A percentile compares a stretch with the other conserved stretches of the same genome.
Evolutionary conservation across 371 early-diverging fungal species (phyloP).

Genomic region (Lichtheimia hyalospora): DNA sequence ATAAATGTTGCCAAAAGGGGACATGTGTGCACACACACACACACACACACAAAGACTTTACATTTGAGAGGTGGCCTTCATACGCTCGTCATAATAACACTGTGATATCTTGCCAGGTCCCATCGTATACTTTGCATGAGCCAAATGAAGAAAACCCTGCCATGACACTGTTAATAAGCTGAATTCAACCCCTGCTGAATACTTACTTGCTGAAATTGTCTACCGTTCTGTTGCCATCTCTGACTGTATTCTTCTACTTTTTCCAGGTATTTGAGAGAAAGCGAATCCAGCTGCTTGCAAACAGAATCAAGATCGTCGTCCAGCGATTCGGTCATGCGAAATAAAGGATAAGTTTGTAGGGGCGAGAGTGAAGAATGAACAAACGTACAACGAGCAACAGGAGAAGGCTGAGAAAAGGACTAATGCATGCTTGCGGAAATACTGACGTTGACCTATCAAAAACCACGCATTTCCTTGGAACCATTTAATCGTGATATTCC

Average conservation of each 20-base stretch:
- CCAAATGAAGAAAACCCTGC: constrained; percentile 50
- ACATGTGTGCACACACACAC: no score
- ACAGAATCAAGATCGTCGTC: constrained; percentile 8
- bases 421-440: no score
- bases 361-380: no score
- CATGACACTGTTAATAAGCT: not conserved
- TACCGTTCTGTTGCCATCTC: constrained; percentile 21
- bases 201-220: constrained; percentile 32
- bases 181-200: not conserved
- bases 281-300: constrained; percentile 30
- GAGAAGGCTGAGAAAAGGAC: no score
- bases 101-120: constrained; percentile 43
- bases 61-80: constrained; percentile 48
- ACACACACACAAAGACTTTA: constrained; percentile 7
- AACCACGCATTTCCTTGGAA: no score
- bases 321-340: no score
- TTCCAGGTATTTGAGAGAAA: constrained; percentile 31
- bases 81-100: constrained; percentile 54
- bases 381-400: no score
- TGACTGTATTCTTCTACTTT: constrained; percentile 36
- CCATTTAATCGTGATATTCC: no score
- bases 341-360: no score
- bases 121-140: constrained; percentile 60
- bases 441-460: no score
- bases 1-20: no score